Evolutionary conservation across 306 rosid species (phyloP).

Genomic region (Rubus idaeus): DNA sequence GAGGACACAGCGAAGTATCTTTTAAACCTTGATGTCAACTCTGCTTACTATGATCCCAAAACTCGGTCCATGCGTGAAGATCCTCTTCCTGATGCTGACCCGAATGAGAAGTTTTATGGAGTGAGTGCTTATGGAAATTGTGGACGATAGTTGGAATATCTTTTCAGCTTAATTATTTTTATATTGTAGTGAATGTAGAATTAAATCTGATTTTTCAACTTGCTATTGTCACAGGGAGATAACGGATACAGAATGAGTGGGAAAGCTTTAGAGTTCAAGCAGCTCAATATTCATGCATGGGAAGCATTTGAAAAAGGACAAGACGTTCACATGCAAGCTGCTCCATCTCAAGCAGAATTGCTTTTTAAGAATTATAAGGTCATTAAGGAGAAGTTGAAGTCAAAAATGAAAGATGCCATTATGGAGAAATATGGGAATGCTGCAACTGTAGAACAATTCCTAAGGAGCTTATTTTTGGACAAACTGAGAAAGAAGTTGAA

Average conservation of each 20-base stretch:
- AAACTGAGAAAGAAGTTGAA: constrained; percentile 60
- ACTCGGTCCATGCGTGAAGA: constrained; percentile 63
- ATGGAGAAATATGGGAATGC: constrained; percentile 67
- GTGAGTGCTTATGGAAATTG: constrained; percentile 34
- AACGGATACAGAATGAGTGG: constrained; percentile 54
- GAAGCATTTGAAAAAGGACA: constrained; percentile 67
- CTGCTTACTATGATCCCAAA: constrained; percentile 58
- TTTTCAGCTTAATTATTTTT: not conserved
- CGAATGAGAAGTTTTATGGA: constrained; percentile 54
- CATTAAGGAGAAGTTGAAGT: constrained; percentile 51
- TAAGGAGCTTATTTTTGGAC: constrained; percentile 63
- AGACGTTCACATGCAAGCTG: constrained; percentile 65
- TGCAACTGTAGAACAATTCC: constrained; percentile 49
- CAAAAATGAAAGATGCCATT: constrained; percentile 47
- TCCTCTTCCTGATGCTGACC: constrained; percentile 63
- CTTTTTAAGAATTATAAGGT: constrained; percentile 53
- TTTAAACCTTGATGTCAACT: constrained; percentile 53
- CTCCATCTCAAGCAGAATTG: constrained; percentile 72
- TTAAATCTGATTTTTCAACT: not conserved
- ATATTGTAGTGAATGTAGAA: not conserved
- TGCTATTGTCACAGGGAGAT: constrained; percentile 43
- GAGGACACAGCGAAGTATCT: constrained; percentile 63
- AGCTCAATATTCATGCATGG: constrained; percentile 60
- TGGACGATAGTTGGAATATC: not conserved
- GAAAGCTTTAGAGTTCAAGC: constrained; percentile 60